phyloP scores from a whole-genome alignment of 2,329 filamentous ascomycete species.

The Tolypocladium ovalisporum region DNA sequence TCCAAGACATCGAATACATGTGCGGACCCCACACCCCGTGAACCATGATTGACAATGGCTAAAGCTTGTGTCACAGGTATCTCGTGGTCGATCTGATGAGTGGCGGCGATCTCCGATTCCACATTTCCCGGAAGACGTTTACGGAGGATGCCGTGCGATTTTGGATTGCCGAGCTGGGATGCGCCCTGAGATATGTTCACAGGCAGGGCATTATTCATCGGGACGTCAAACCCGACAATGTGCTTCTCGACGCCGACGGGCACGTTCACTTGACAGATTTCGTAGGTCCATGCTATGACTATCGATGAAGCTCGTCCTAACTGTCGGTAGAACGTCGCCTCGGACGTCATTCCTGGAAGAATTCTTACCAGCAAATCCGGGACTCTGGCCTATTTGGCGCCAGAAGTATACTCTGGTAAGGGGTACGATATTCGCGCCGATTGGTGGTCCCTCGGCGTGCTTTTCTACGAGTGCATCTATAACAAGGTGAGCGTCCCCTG shows the following conservation, averaged over 20 bases:
- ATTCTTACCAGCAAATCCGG: conserved; percentile 90
- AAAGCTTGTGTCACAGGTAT: conserved; percentile 49
- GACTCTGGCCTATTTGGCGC: conserved; percentile 88
- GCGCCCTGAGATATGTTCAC: conserved; percentile 80
- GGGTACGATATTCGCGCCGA: conserved; percentile 88
- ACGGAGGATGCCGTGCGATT: conserved; percentile 95
- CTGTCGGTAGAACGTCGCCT: conserved; percentile 79
- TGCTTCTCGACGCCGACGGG: conserved; percentile 75
- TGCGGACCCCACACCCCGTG: conserved; percentile 34
- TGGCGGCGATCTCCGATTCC: conserved; percentile 90
- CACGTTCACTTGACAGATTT: conserved; percentile 98
- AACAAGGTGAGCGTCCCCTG: conserved; percentile 62
- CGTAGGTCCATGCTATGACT: conserved; percentile 40
- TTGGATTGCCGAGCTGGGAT: conserved; percentile 92
- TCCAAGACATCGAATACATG: conserved; percentile 99
- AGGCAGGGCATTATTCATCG: conserved; percentile 80
- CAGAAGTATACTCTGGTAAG: conserved; percentile 84
- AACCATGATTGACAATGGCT: neutral
- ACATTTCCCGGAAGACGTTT: conserved; percentile 95
- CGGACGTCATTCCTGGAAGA: conserved; percentile 76
- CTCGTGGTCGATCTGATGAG: conserved; percentile 98
- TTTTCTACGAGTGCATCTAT: conserved; percentile 99
- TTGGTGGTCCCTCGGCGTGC: conserved; percentile 96
- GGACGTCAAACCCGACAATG: conserved; percentile 88
- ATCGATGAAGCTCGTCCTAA: conserved; percentile 8